Evolutionary conservation across 2,329 filamentous ascomycete species (phyloP).

Genomic region (Nemania sp.): DNA sequence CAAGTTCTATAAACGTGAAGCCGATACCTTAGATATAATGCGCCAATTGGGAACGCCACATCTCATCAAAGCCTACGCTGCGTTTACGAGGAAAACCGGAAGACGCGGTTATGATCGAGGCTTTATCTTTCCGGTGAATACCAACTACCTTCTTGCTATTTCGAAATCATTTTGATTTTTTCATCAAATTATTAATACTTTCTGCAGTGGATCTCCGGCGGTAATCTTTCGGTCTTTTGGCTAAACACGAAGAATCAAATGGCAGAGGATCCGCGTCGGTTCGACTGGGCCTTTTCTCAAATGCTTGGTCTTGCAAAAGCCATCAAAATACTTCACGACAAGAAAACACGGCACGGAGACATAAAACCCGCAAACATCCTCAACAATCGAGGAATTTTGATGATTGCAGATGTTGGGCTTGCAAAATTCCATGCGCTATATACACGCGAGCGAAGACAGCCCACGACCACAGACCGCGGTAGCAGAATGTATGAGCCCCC

Average conservation of each 20-base stretch:
- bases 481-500: constrained; percentile 1
- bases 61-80: background rate
- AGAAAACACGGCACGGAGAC: background rate
- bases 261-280: too few relatives aligned
- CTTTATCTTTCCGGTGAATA: constrained; percentile 1
- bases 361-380: constrained; percentile 12
- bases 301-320: background rate
- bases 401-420: constrained; percentile 1
- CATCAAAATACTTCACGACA: background rate
- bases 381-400: background rate
- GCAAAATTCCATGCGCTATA: background rate
- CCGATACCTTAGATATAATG: background rate
- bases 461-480: background rate
- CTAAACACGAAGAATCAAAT: too few relatives aligned
- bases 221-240: too few relatives aligned
- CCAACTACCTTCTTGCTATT: too few relatives aligned
- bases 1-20: background rate
- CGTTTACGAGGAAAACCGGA: background rate
- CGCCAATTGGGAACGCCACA: background rate
- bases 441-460: background rate
- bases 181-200: too few relatives aligned
- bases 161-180: too few relatives aligned
- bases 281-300: background rate
- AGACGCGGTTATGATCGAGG: background rate
- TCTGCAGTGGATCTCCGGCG: too few relatives aligned